These are phyloP conservation scores for Echites panduratus DNA, from an alignment of 257 asterid species.

Conservation along the genomic window DNA sequence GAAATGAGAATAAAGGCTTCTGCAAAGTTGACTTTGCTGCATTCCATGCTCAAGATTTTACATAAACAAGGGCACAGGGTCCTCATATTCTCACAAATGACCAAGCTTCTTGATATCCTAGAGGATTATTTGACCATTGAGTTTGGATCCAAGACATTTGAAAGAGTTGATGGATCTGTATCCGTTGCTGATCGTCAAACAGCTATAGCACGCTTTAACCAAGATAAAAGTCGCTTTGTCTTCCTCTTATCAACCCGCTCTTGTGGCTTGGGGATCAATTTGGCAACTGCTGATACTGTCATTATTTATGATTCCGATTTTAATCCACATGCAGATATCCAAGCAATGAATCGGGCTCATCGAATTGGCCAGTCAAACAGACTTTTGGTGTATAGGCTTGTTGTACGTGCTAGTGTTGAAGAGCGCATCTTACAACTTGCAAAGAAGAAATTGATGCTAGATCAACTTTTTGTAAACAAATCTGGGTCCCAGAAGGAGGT, in stretches of 20 bases:
- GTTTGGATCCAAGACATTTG: conserved; percentile 85
- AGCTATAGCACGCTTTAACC: conserved; percentile 92
- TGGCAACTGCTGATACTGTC: conserved; percentile 99
- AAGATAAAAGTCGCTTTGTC: conserved; percentile 88
- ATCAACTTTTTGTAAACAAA: conserved; percentile 90
- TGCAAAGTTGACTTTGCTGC: conserved; percentile 85
- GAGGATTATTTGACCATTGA: conserved; percentile 89
- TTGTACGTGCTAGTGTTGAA: conserved; percentile 98
- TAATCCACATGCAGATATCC: conserved; percentile 98
- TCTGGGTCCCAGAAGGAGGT: conserved; percentile 94
- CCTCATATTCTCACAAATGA: conserved; percentile 95
- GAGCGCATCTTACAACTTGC: conserved; percentile 99
- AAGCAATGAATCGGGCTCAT: conserved; percentile 99
- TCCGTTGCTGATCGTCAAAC: conserved; percentile 82
- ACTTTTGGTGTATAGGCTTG: conserved; percentile 92
- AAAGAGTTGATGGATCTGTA: conserved; percentile 99
- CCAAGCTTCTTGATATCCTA: conserved; percentile 88
- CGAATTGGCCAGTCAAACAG: conserved; percentile 94
- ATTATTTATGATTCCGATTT: conserved; percentile 94
- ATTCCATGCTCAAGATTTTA: conserved; percentile 84
- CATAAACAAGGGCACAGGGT: conserved; percentile 88
- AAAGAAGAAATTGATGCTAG: conserved; percentile 95
- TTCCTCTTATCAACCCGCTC: conserved; percentile 93
- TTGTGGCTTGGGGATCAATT: conserved; percentile 98
- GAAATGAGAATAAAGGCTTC: conserved; percentile 99